These are phyloP conservation scores for Saturnispora kantuleensis DNA, from an alignment of 805 yeast species.

Conservation along the genomic window DNA sequence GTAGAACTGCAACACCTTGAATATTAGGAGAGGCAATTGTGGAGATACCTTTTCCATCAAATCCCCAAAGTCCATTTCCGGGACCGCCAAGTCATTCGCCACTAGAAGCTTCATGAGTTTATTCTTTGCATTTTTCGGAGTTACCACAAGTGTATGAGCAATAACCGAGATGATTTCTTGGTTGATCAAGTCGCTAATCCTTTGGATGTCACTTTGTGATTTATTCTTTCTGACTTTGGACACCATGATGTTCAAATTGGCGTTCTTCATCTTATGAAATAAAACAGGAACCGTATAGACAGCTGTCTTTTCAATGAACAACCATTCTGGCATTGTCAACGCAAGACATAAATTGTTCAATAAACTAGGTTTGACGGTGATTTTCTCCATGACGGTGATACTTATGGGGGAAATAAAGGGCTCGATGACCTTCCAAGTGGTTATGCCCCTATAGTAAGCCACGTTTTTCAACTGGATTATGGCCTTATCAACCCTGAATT, in stretches of 20 bases:
- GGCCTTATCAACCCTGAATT: constrained; percentile 59
- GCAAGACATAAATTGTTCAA: constrained; percentile 54
- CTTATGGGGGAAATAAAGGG: constrained; percentile 73
- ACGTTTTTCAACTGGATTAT: constrained; percentile 52
- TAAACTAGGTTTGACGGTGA: constrained; percentile 40
- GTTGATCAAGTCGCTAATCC: constrained; percentile 3
- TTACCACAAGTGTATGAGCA: constrained; percentile 4
- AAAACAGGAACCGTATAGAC: constrained; percentile 70
- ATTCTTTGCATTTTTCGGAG: constrained; percentile 3
- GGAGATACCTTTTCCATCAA: constrained; percentile 31
- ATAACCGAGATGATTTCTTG: constrained; percentile 3
- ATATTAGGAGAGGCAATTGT: constrained; percentile 6
- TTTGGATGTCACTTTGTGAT: constrained; percentile 2
- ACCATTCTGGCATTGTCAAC: constrained; percentile 49
- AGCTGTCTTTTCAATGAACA: constrained; percentile 59
- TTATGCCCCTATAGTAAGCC: constrained; percentile 43
- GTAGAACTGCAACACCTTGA: constrained; percentile 27
- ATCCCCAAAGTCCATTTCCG: constrained; percentile 16
- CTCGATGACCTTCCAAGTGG: constrained; percentile 72
- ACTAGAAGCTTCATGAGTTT: constrained; percentile 6
- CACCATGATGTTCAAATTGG: constrained; percentile 7
- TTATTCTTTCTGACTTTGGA: constrained; percentile 4
- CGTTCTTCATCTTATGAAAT: constrained; percentile 30
- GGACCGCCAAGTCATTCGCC: neutral
- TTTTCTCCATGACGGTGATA: constrained; percentile 46